Base-by-base conservation (phyloP, 2,329 filamentous ascomycete species). In the Sclerotinia spermophila region DNA sequence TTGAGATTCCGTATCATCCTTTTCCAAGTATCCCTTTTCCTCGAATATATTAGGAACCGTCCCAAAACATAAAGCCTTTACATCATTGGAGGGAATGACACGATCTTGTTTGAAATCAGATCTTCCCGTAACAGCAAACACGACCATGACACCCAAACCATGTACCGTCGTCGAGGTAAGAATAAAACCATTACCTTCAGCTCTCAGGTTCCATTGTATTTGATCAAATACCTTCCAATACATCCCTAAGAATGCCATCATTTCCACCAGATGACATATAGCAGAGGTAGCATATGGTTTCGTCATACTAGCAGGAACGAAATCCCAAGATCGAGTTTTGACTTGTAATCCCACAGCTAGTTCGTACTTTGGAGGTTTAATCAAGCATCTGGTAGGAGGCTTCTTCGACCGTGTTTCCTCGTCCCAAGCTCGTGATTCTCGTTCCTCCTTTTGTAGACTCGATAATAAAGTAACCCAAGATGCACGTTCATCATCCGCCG, bases 141-240 rank as follows among this genome's bases (percentile, higher is more conserved):
- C 83, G 68, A 88, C 87, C 76, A 86, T 83, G 59, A 87, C 79
- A 10, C 86, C 86, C 0, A 87, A 80, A 6, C 87, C 86, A 66
- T 78, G 77, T 19, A 81, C 78, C 5, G 73, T 72, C 0, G 78
- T 79, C 4, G 79, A 80, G 10, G 78, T 79, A 55, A 81, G 67
- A 40, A 78, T 79, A 45, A 80, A 79, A 1, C 79, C 80, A 66
- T 80, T 80, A 2, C 80, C 80, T 76, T 80, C 79, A 17, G 80
- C 80, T 71, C 79, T 83, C 65, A 87, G 85, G 27, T 83, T 82
- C 73, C 87, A 84, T 19, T 78, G 79, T 13, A 78, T 82, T 45
- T 84, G 81, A 74, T 87, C 84, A 73, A 88, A 88, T 68, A 86
- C 84, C 72, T 85, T 86, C 86, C 86, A 89, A 77, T 89, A 83